phyloP scores from a whole-genome alignment of 805 yeast genomes.

The Yarrowia porcina region DNA sequence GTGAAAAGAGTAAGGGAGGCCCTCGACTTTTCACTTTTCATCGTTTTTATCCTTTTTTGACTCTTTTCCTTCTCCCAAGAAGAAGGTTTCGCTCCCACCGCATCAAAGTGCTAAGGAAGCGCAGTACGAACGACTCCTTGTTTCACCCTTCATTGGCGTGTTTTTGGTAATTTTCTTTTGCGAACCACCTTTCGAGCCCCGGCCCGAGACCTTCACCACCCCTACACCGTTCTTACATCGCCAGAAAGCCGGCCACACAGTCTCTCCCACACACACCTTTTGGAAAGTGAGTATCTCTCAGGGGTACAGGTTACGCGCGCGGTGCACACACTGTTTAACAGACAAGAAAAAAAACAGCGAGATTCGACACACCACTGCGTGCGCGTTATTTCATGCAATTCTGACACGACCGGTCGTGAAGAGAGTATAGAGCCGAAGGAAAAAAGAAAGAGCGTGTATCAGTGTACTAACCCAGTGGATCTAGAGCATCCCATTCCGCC shows the following conservation, averaged over 20 bases:
- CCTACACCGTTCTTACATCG: too few species aligned
- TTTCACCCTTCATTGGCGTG: slow-evolving; percentile 21
- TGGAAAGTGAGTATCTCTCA: not conserved
- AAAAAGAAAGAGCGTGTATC: too few species aligned
- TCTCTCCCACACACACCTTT: not conserved
- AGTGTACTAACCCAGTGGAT: slow-evolving; percentile 20
- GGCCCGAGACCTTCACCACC: not conserved
- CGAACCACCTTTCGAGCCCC: not conserved
- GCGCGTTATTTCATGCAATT: not conserved
- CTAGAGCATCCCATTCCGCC: slow-evolving; percentile 5
- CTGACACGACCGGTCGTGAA: not conserved
- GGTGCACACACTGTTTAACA: too few species aligned
- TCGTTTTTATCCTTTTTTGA: too few species aligned
- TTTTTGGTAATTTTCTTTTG: not conserved
- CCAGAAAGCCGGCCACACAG: not conserved
- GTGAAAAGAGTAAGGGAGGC: too few species aligned
- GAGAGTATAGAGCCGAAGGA: not conserved
- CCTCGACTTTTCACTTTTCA: too few species aligned
- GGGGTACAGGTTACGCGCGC: not conserved
- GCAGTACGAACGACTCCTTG: slow-evolving; percentile 6
- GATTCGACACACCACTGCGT: too few species aligned
- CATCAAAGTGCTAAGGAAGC: not conserved
- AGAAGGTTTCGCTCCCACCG: not conserved
- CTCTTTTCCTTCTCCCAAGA: not conserved
- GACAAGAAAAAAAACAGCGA: not conserved